A percentile compares a stretch with the other conserved stretches of the same genome.
phyloP scores from a whole-genome alignment of 2,329 filamentous ascomycete genomes.

The Trichoderma sp. region DNA sequence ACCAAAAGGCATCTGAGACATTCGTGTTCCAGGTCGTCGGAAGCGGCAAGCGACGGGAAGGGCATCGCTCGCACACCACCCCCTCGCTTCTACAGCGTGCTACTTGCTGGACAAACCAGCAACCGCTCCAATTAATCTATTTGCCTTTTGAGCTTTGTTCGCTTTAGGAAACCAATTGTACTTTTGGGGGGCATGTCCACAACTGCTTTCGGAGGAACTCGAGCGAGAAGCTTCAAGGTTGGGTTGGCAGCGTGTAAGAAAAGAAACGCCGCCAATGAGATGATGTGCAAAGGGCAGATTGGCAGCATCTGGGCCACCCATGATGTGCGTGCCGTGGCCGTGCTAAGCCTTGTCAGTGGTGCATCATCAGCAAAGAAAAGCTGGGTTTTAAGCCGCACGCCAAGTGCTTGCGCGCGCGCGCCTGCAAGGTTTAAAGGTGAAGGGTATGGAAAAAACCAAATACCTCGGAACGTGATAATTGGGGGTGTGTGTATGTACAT shows the following conservation, averaged over 20 bases:
- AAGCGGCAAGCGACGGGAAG: background rate
- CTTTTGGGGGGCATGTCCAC: background rate
- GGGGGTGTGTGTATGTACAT: background rate
- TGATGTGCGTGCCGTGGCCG: background rate
- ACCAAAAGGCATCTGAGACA: background rate
- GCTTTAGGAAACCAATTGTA: background rate
- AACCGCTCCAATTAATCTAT: background rate
- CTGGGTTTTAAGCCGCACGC: constrained; percentile 2
- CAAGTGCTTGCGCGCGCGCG: background rate
- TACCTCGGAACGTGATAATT: background rate
- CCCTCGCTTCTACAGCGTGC: background rate
- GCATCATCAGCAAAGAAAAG: background rate
- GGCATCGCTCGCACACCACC: background rate
- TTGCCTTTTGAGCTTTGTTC: background rate
- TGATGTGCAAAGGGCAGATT: background rate
- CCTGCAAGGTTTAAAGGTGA: background rate
- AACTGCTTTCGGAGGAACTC: background rate
- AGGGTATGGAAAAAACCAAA: background rate
- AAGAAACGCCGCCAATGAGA: constrained; percentile 10
- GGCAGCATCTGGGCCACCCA: background rate
- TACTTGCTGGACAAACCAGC: background rate
- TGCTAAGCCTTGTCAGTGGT: constrained; percentile 5
- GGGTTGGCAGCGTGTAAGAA: background rate
- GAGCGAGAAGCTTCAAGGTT: background rate
- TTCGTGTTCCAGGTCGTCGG: constrained; percentile 11